phyloP scores from a whole-genome alignment of 768 basidiomycete genomes.

The Solioccasus polychromus region DNA sequence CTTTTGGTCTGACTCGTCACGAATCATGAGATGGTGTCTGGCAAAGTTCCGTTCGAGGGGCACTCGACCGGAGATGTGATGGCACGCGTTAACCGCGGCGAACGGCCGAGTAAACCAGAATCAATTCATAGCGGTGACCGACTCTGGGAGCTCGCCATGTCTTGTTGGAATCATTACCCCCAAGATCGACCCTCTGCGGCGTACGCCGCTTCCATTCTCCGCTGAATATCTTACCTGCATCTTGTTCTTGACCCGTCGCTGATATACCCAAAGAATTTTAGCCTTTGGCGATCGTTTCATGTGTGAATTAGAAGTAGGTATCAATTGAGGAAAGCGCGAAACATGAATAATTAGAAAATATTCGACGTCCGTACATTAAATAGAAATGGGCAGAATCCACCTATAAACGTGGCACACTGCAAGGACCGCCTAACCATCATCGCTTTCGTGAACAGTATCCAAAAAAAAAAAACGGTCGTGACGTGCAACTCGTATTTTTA shows the following conservation, averaged over 20 bases:
- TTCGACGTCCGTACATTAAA: conserved; percentile 18
- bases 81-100: background rate
- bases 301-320: background rate
- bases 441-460: conserved; percentile 2
- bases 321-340: conserved; percentile 4
- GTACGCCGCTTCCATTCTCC: background rate
- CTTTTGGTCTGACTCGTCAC: background rate
- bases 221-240: background rate
- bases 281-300: background rate
- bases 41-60: conserved; percentile 13
- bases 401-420: background rate
- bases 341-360: conserved; percentile 19
- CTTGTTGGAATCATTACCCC: conserved; percentile 11
- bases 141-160: conserved; percentile 11
- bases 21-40: conserved; percentile 19
- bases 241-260: background rate
- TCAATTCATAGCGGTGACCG: conserved; percentile 2
- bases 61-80: background rate
- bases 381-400: conserved; percentile 10
- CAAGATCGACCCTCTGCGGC: conserved; percentile 15
- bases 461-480: conserved; percentile 5
- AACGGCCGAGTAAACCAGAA: conserved; percentile 7
- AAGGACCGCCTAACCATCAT: background rate
- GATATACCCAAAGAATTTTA: too few relatives aligned
- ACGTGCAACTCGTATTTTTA: background rate